phyloP scores from a whole-genome alignment of 352 stramenopile genomes.

The Phytophthora sansomeana region DNA sequence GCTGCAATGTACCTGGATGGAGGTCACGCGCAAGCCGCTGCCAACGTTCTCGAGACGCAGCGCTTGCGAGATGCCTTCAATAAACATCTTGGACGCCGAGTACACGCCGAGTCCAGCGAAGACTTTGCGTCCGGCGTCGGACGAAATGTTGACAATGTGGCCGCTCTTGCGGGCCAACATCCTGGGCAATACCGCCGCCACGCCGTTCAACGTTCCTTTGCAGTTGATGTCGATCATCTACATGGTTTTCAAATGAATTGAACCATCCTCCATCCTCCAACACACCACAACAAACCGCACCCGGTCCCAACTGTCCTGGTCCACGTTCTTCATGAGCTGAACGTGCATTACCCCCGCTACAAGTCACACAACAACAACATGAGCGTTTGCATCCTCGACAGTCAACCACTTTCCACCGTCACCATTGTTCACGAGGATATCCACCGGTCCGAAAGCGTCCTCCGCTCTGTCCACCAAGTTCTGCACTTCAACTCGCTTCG shows the following conservation, averaged over 20 bases:
- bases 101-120: conserved; percentile 85
- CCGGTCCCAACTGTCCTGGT: conserved; percentile 90
- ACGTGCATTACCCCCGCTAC: conserved; percentile 93
- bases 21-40: conserved; percentile 88
- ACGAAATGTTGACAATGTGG: conserved; percentile 87
- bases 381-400: background rate
- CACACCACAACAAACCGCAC: conserved; percentile 1
- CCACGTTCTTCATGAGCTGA: conserved; percentile 85
- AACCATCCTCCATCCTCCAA: background rate
- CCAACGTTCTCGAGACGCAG: conserved; percentile 84
- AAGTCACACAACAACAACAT: conserved; percentile 2
- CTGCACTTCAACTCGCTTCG: conserved; percentile 56
- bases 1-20: conserved; percentile 53
- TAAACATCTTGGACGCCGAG: conserved; percentile 91
- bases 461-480: conserved; percentile 60
- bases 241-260: background rate
- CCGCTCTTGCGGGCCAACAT: conserved; percentile 74
- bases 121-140: conserved; percentile 73
- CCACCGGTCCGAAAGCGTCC: conserved; percentile 67
- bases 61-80: conserved; percentile 86
- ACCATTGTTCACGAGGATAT: conserved; percentile 91
- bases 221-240: conserved; percentile 92
- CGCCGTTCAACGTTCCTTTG: conserved; percentile 90
- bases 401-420: background rate
- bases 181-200: conserved; percentile 69